These are phyloP conservation scores for Cryptococcus sp. DNA, from an alignment of 1,284 basidiomycete genomes.

Conservation along the genomic window DNA sequence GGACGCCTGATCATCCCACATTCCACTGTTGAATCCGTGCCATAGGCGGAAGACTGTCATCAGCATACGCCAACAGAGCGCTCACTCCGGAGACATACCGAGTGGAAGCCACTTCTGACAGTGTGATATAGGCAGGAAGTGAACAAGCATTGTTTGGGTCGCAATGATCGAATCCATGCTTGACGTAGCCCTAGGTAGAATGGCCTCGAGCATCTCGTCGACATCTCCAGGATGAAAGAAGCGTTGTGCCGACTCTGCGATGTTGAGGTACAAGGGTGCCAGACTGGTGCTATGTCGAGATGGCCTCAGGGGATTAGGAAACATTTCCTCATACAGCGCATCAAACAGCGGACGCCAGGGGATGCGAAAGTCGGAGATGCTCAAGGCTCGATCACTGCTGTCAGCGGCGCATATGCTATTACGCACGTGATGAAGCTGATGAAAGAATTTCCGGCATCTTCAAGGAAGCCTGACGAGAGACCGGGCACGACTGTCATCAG, in stretches of 20 bases:
- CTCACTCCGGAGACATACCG: conserved; percentile 47
- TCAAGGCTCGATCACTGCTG: conserved; percentile 64
- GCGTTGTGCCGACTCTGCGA: conserved; percentile 73
- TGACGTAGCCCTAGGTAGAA: conserved; percentile 65
- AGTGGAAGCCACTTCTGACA: conserved; percentile 75
- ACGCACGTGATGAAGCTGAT: conserved; percentile 58
- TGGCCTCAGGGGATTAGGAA: conserved; percentile 74
- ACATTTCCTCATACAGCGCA: conserved; percentile 73
- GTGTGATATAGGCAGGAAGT: conserved; percentile 72
- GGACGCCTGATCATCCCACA: conserved; percentile 77
- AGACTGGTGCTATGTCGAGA: conserved; percentile 62
- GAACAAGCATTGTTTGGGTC: conserved; percentile 73
- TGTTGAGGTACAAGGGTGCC: conserved; percentile 63
- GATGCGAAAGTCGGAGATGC: conserved; percentile 75
- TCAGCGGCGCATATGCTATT: conserved; percentile 47
- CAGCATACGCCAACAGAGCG: neutral
- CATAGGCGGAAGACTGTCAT: conserved; percentile 63
- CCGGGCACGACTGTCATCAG: conserved; percentile 52
- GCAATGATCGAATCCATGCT: conserved; percentile 69
- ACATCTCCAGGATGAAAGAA: conserved; percentile 89
- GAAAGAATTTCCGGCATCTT: conserved; percentile 51
- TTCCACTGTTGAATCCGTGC: conserved; percentile 77
- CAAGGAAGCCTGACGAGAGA: conserved; percentile 51
- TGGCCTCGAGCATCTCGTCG: conserved; percentile 75
- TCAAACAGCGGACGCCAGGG: conserved; percentile 85